Percentiles rank a stretch among this genome's conserved stretches.
phyloP scores from a whole-genome alignment of 108 stramenopile species.

The Skeletonema grethae region DNA sequence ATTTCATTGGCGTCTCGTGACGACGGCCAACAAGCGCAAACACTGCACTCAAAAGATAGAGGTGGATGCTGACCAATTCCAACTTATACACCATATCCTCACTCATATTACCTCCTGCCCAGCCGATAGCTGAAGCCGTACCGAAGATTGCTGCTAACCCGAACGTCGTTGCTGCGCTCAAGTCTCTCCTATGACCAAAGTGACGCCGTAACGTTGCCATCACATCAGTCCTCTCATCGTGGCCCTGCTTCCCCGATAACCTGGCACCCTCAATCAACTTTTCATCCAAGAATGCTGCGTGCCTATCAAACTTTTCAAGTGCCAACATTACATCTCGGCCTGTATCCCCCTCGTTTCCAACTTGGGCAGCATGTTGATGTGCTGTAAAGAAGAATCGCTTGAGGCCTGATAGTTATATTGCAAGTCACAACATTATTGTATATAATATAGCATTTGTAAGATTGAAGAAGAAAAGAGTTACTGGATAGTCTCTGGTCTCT shows the following conservation, averaged over 20 bases:
- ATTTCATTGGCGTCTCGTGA: not conserved
- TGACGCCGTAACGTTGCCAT: constrained; percentile 6
- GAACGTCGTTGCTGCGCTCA: constrained; percentile 29
- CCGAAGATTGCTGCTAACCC: constrained; percentile 25
- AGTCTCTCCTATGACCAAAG: constrained; percentile 36
- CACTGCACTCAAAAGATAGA: constrained; percentile 39
- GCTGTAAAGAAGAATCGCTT: not conserved
- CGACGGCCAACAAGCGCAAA: constrained; percentile 31
- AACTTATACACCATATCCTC: not conserved
- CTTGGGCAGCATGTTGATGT: not conserved
- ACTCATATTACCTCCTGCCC: not conserved
- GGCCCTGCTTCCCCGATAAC: not conserved
- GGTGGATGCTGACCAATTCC: constrained; percentile 30
- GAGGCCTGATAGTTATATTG: not conserved
- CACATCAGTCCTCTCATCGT: not conserved
- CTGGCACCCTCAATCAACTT: not conserved
- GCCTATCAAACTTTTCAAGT: not conserved
- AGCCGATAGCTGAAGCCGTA: constrained; percentile 10
- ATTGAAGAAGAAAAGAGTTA: no score
- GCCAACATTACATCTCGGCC: not conserved
- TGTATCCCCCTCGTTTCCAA: not conserved
- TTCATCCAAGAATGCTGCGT: not conserved
- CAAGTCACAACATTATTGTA: no score
- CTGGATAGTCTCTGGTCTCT: not conserved
- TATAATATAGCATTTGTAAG: not conserved